Evolutionary conservation across 305 asterid species (phyloP), one percentile per base, ranked within the genome.

Genomic region (Striga hermonthica): DNA sequence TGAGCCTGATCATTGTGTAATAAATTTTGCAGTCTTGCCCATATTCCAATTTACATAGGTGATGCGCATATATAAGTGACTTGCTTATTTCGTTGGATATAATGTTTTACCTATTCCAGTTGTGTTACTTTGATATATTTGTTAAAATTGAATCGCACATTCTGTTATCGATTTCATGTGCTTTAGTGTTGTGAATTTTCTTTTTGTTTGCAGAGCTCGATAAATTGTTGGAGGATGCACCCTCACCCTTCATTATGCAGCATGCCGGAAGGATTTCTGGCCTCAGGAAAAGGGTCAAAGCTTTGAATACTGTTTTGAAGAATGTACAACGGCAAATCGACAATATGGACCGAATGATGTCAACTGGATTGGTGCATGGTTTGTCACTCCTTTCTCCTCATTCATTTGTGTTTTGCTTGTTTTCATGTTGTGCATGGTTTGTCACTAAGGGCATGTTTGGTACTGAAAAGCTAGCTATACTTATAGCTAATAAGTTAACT

Each of bases 161-260:
- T 22, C 31, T 22, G 31, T 22, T 22, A 22, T 22, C 2, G 31
- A 22, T 22, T 22, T 22, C 31, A 22, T 22, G 2, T 22, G 31
- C 2, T 22, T 22, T 22, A 2, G 31, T 22, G 31, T 22, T 2
- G 2, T 22, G 31, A 44, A 40, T 48, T 55, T 55, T 70, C 39
- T 55, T n/a, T 56, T 6, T 76, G 57, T 50, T 47, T 66, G 38
- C 87, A 93, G 98, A 93, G 79, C 98, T 93, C 73, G 97, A 93
- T 78, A 87, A 80, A 66, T 76, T 93, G 79, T 76, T 91, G 67
- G 96, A 91, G 69, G 95, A 91, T 79, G 98, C 96, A 49, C 96
- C 95, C 6, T 81, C 86, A 7, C 92, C 95, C 57, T 86, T 89
- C 79, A 84, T 89, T 45, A 80, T 86, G 90, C 92, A 88, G 78